These are phyloP conservation scores for Penium margaritaceum DNA, from an alignment of 139 green algal species.

Conservation along the genomic window DNA sequence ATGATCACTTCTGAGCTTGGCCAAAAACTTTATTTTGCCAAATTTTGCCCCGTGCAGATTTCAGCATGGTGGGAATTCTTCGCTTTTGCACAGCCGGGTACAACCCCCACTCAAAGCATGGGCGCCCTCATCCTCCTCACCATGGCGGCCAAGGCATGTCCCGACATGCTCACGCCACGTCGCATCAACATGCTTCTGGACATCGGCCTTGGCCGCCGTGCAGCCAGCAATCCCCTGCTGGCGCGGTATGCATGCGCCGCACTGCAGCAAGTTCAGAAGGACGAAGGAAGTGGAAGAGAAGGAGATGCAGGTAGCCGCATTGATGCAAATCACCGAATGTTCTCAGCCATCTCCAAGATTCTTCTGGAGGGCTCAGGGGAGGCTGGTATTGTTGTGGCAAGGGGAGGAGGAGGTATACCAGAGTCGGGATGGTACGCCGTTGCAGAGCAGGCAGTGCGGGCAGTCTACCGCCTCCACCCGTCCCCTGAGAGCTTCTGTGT, in stretches of 20 bases:
- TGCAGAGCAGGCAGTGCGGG: constrained; percentile 64
- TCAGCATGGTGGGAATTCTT: constrained; percentile 41
- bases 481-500: constrained; percentile 55
- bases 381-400: too few species aligned
- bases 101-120: constrained; percentile 35
- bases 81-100: background rate
- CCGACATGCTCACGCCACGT: constrained; percentile 49
- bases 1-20: too few species aligned
- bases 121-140: constrained; percentile 58
- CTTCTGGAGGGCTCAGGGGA: constrained; percentile 36
- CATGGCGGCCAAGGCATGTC: constrained; percentile 54
- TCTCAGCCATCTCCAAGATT: constrained; percentile 44
- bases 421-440: constrained; percentile 62
- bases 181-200: constrained; percentile 52
- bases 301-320: too few species aligned
- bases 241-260: constrained; percentile 54
- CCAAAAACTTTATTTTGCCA: too few species aligned
- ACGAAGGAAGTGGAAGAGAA: background rate
- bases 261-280: constrained; percentile 31
- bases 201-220: constrained; percentile 25
- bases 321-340: constrained; percentile 35
- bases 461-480: constrained; percentile 74
- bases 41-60: too few species aligned
- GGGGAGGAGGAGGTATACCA: too few species aligned
- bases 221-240: constrained; percentile 55